Evolutionary conservation across 2,329 filamentous ascomycete genomes (phyloP).

Genomic region (Corinectria fuckeliana): DNA sequence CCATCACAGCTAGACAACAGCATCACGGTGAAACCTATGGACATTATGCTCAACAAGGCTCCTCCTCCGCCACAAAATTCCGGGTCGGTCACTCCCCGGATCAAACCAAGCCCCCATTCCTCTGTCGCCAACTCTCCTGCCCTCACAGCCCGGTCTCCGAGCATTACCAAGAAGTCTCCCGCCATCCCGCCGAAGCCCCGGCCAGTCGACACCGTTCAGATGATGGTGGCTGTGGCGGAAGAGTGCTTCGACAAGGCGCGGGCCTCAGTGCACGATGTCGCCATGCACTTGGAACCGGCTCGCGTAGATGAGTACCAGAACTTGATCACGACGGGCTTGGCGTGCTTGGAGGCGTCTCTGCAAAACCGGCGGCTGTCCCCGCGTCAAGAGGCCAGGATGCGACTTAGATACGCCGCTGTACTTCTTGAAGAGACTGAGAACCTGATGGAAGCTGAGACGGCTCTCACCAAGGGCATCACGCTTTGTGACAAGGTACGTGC

Average conservation of each 20-base stretch:
- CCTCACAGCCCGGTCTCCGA: conserved; percentile 48
- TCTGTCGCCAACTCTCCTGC: conserved; percentile 51
- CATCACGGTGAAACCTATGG: conserved; percentile 34
- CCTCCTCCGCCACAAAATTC: conserved; percentile 30
- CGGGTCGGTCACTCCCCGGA: conserved; percentile 31
- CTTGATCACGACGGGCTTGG: conserved; percentile 73
- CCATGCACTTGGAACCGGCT: conserved; percentile 45
- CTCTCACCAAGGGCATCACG: conserved; percentile 73
- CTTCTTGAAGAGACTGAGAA: conserved; percentile 80
- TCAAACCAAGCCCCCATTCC: conserved; percentile 48
- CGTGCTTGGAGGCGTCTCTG: conserved; percentile 74
- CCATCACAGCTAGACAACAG: conserved; percentile 24
- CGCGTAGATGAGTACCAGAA: conserved; percentile 72
- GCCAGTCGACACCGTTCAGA: conserved; percentile 58
- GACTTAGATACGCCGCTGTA: conserved; percentile 74
- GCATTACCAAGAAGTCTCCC: conserved; percentile 51
- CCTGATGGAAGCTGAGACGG: conserved; percentile 73
- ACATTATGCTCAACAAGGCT: conserved; percentile 34
- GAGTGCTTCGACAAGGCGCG: conserved; percentile 76
- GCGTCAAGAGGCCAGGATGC: conserved; percentile 71
- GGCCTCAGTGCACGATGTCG: conserved; percentile 54
- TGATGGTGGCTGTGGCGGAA: conserved; percentile 75
- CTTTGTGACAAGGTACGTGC: conserved; percentile 67
- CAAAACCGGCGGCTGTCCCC: conserved; percentile 67
- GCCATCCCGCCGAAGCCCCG: conserved; percentile 49